These are phyloP conservation scores for Chytriomyces sp. DNA, from an alignment of 192 early-diverging fungal species.

Conservation along the genomic window DNA sequence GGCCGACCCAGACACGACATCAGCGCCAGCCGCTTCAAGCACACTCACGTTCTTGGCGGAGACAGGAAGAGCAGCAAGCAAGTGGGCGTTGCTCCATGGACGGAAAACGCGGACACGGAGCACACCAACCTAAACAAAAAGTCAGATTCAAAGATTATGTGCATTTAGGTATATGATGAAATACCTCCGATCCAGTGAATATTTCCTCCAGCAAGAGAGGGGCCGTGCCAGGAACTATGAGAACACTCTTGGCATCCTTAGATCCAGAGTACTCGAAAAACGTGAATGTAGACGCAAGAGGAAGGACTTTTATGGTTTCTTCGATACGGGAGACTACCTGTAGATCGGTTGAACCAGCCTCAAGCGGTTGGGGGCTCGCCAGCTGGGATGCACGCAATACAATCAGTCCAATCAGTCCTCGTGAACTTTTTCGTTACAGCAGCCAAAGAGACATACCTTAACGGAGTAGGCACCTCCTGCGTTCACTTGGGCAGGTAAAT, in stretches of 20 bases:
- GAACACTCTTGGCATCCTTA: slow-evolving; percentile 66
- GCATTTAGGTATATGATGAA: not conserved
- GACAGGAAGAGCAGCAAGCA: slow-evolving; percentile 68
- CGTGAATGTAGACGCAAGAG: slow-evolving; percentile 46
- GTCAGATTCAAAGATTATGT: not conserved
- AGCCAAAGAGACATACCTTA: too few relatives aligned
- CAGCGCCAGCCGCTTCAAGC: slow-evolving; percentile 71
- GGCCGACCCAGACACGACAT: slow-evolving; percentile 55
- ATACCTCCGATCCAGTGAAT: slow-evolving; percentile 44
- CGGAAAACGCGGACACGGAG: slow-evolving; percentile 77
- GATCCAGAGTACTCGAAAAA: slow-evolving; percentile 82
- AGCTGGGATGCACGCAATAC: too few relatives aligned
- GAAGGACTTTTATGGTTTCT: too few relatives aligned
- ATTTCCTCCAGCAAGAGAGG: slow-evolving; percentile 50
- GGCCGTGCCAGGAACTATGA: slow-evolving; percentile 76
- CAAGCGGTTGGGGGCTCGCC: too few relatives aligned
- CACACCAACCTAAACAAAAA: slow-evolving; percentile 56
- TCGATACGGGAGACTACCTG: too few relatives aligned
- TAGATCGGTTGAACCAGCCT: too few relatives aligned
- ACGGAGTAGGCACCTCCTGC: too few relatives aligned
- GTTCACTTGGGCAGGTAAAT: too few relatives aligned
- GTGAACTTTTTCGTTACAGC: too few relatives aligned
- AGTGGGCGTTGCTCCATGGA: slow-evolving; percentile 78
- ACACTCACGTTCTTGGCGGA: slow-evolving; percentile 67
- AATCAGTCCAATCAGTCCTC: too few relatives aligned